These are phyloP conservation scores for Boletellus deceptivus DNA, from an alignment of 1,284 basidiomycete genomes.

Conservation along the genomic window DNA sequence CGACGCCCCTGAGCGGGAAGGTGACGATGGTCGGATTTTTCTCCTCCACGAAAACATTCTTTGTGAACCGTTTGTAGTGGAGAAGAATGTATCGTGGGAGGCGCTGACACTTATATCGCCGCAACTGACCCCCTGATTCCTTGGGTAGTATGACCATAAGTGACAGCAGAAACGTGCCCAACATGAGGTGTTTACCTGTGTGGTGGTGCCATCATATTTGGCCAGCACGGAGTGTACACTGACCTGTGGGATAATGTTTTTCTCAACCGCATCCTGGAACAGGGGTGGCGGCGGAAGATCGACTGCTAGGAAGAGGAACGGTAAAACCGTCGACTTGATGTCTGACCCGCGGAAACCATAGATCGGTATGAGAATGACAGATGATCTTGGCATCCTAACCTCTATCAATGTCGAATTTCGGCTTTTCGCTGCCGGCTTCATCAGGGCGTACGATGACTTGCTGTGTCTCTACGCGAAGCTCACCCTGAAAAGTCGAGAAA, in stretches of 20 bases:
- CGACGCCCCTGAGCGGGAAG: constrained; percentile 90
- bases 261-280: constrained; percentile 93
- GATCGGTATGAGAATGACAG: constrained; percentile 8
- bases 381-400: constrained; percentile 46
- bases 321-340: constrained; percentile 82
- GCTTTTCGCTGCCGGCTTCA: constrained; percentile 67
- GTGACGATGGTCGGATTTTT: constrained; percentile 99
- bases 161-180: constrained; percentile 16
- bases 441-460: constrained; percentile 86
- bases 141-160: constrained; percentile 34
- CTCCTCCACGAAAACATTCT: constrained; percentile 96
- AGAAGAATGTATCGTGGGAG: constrained; percentile 93
- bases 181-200: constrained; percentile 58
- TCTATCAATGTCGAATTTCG: constrained; percentile 88
- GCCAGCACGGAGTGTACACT: constrained; percentile 88
- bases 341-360: constrained; percentile 48
- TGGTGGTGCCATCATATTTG: constrained; percentile 92
- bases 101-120: constrained; percentile 85
- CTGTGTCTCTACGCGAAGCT: constrained; percentile 91
- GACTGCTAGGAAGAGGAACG: constrained; percentile 93
- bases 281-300: constrained; percentile 95
- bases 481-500: constrained; percentile 92
- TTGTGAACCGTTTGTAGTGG: constrained; percentile 98
- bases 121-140: constrained; percentile 84
- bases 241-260: constrained; percentile 99